Evolutionary conservation across 768 basidiomycete genomes (phyloP).

Genomic region (Kwoniella dendrophila): DNA sequence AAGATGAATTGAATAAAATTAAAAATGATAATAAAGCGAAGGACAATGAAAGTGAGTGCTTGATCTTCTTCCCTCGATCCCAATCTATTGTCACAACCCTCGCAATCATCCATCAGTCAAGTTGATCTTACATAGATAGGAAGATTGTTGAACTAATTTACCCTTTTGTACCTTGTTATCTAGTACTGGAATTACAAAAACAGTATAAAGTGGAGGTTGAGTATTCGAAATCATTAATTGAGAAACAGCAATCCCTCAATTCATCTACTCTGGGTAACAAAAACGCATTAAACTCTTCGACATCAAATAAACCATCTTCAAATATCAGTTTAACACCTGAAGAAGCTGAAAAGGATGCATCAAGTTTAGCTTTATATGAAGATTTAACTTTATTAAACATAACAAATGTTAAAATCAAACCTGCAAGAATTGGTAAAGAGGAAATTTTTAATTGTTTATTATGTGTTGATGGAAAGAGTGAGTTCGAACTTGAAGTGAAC

Average conservation of each 20-base stretch:
- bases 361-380: constrained; percentile 76
- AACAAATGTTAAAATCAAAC: constrained; percentile 64
- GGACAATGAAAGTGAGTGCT: constrained; percentile 46
- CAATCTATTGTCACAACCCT: neutral
- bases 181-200: constrained; percentile 38
- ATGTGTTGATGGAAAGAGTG: constrained; percentile 41
- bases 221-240: constrained; percentile 36
- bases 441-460: constrained; percentile 66
- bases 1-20: constrained; percentile 35
- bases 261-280: neutral
- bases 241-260: constrained; percentile 2
- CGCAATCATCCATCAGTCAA: no score
- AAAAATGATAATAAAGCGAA: constrained; percentile 29
- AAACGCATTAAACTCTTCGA: neutral
- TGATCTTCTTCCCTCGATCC: neutral
- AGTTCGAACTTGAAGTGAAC: no score
- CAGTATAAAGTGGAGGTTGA: constrained; percentile 50
- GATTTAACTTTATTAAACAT: constrained; percentile 81
- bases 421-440: constrained; percentile 62
- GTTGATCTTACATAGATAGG: neutral
- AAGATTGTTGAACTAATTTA: neutral
- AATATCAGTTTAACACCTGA: constrained; percentile 31
- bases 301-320: no score
- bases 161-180: neutral
- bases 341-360: constrained; percentile 62